Percentiles rank a stretch among this genome's conserved stretches.
These are phyloP conservation scores for Galerina sulciceps DNA, from an alignment of 768 basidiomycete genomes.

Conservation along the genomic window DNA sequence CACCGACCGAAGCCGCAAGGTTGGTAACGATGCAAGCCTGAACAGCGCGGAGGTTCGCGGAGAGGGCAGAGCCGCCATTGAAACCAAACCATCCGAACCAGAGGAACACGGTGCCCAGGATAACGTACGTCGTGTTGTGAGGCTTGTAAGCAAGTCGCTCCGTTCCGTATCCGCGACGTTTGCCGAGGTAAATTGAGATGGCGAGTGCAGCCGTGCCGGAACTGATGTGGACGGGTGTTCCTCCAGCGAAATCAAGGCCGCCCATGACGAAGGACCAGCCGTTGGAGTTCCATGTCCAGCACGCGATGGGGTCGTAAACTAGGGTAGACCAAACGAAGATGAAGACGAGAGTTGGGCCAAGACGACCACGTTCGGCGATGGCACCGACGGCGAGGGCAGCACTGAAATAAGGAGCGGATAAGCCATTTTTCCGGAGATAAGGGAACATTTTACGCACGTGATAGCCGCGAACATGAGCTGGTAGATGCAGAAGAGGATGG, in stretches of 20 bases:
- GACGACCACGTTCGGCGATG: slow-evolving; percentile 84
- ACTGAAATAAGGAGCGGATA: slow-evolving; percentile 40
- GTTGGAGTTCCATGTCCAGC: slow-evolving; percentile 93
- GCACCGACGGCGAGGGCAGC: slow-evolving; percentile 92
- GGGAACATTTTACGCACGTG: slow-evolving; percentile 53
- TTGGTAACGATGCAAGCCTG: slow-evolving; percentile 95
- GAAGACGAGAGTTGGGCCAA: slow-evolving; percentile 88
- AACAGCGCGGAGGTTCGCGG: slow-evolving; percentile 86
- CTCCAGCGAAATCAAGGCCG: slow-evolving; percentile 92
- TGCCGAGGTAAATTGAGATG: slow-evolving; percentile 89
- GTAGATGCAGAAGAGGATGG: slow-evolving; percentile 81
- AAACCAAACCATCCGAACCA: slow-evolving; percentile 98
- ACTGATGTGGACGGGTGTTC: slow-evolving; percentile 95
- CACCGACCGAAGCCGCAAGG: slow-evolving; percentile 86
- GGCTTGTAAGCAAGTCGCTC: slow-evolving; percentile 91
- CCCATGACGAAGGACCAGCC: slow-evolving; percentile 80
- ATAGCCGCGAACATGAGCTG: slow-evolving; percentile 92
- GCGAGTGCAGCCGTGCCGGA: slow-evolving; percentile 92
- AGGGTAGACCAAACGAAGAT: slow-evolving; percentile 88
- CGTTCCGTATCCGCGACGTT: slow-evolving; percentile 90
- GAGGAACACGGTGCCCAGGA: slow-evolving; percentile 91
- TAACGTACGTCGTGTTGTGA: slow-evolving; percentile 90
- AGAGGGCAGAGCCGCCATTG: slow-evolving; percentile 91
- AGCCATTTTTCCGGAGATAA: neutral
- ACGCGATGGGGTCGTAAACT: slow-evolving; percentile 93